Percentiles rank a stretch among this genome's conserved stretches.
These are phyloP conservation scores for Sporisorium graminicola DNA, from an alignment of 1,284 basidiomycete species.

Conservation along the genomic window DNA sequence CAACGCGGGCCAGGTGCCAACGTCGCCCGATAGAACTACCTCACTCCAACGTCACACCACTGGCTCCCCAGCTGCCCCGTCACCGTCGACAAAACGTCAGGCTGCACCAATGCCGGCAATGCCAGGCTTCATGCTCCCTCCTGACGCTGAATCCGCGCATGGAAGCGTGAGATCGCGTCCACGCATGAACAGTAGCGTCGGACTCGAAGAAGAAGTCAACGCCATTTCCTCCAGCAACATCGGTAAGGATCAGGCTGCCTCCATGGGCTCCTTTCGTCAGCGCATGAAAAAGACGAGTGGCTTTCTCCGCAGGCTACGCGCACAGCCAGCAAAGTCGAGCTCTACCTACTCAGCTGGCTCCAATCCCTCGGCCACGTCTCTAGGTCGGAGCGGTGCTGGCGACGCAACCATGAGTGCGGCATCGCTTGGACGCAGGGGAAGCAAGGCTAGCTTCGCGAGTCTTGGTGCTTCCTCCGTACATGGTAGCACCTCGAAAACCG, in stretches of 20 bases:
- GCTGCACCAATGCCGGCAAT: constrained; percentile 21
- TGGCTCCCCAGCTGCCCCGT: constrained; percentile 9
- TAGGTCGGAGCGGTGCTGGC: constrained; percentile 15
- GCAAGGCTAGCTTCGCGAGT: constrained; percentile 31
- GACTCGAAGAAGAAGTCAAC: constrained; percentile 47
- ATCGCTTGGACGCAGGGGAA: constrained; percentile 23
- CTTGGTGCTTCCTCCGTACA: constrained; percentile 18
- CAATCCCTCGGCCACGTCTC: constrained; percentile 30
- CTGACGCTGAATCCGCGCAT: background rate
- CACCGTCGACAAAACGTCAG: constrained; percentile 2
- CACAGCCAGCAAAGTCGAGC: constrained; percentile 5
- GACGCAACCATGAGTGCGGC: background rate
- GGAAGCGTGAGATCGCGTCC: constrained; percentile 15
- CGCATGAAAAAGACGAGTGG: constrained; percentile 66
- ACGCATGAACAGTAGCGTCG: constrained; percentile 29
- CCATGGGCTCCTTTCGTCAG: constrained; percentile 48
- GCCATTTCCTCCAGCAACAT: background rate
- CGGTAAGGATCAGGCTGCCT: constrained; percentile 2
- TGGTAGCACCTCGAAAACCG: constrained; percentile 22
- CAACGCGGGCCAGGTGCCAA: constrained; percentile 13
- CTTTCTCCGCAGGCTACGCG: constrained; percentile 53
- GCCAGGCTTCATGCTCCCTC: constrained; percentile 17
- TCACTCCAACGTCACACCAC: constrained; percentile 26
- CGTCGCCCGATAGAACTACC: constrained; percentile 46
- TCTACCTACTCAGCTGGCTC: constrained; percentile 27